Percentiles rank a stretch among this genome's conserved stretches.
phyloP scores from a whole-genome alignment of 1,284 basidiomycete genomes.

The Apiotrichum brassicae region DNA sequence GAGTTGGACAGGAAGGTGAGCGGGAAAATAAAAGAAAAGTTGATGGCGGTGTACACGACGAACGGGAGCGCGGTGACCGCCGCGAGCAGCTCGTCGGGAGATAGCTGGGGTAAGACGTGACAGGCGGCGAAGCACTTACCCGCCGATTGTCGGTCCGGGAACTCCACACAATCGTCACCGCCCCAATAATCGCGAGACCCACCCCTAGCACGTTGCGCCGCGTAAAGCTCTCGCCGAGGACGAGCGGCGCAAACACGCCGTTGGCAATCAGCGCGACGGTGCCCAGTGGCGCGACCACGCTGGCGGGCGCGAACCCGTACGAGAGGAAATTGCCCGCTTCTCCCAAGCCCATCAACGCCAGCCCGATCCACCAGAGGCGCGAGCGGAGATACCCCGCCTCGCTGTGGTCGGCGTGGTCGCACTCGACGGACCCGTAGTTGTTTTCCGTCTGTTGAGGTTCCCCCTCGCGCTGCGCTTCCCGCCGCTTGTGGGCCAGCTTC shows the following conservation, averaged over 20 bases:
- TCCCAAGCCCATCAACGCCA: conserved; percentile 81
- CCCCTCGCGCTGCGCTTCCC: no score
- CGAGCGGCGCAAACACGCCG: conserved; percentile 83
- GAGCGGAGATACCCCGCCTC: conserved; percentile 65
- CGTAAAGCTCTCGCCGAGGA: conserved; percentile 53
- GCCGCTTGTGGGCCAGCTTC: conserved; percentile 78
- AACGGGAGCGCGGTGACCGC: conserved; percentile 69
- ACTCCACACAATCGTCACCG: conserved; percentile 83
- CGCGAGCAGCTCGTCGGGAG: conserved; percentile 60
- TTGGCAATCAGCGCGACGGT: conserved; percentile 89
- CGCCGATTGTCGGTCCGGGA: conserved; percentile 61
- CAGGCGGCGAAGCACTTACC: conserved; percentile 43
- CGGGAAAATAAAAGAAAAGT: conserved; percentile 54
- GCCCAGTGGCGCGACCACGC: conserved; percentile 88
- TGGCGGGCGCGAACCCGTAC: conserved; percentile 83
- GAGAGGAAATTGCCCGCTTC: conserved; percentile 88
- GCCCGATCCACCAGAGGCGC: conserved; percentile 87
- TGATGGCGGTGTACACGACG: conserved; percentile 63
- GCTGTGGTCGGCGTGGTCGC: conserved; percentile 3
- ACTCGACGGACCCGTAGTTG: neutral
- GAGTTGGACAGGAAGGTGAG: conserved; percentile 59
- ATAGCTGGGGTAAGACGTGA: conserved; percentile 46
- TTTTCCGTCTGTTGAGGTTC: neutral
- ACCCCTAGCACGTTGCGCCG: conserved; percentile 84
- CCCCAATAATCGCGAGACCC: conserved; percentile 70